Percentiles rank a stretch among this genome's conserved stretches.
Conservation (phyloP, 2,329 filamentous ascomycete genomes). For the Penicillium sp. region DNA sequence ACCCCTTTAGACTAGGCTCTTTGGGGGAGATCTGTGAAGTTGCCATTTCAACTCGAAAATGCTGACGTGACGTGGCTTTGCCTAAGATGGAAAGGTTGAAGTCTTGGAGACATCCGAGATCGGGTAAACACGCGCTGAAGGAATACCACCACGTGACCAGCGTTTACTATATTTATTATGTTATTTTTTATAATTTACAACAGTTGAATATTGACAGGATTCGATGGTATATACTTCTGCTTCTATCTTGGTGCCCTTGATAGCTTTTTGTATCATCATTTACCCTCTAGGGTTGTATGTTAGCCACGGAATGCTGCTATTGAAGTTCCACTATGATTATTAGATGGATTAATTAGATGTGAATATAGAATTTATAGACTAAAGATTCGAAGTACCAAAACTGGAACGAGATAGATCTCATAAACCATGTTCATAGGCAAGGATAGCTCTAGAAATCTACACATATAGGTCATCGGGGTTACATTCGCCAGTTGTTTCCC, state of each 20-base stretch:
- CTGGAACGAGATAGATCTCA: neutral
- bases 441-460: neutral
- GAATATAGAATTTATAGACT: neutral
- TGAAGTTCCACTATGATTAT: neutral
- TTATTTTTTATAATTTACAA: neutral
- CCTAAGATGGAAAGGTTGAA: neutral
- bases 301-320: neutral
- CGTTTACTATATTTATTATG: neutral
- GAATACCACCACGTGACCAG: constrained; percentile 8
- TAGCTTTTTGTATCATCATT: neutral
- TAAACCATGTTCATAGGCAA: neutral
- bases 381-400: accelerated
- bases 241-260: neutral
- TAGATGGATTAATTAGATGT: neutral
- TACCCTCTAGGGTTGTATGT: neutral
- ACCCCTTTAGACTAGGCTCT: constrained; percentile 19
- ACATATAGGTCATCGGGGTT: neutral
- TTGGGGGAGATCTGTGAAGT: neutral
- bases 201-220: neutral
- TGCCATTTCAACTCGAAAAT: neutral
- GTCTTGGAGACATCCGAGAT: neutral
- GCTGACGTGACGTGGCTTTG: neutral
- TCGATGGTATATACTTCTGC: neutral
- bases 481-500: neutral
- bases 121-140: neutral